Conservation (phyloP, 2,329 filamentous ascomycete genomes). For the Zarea fungicola region DNA sequence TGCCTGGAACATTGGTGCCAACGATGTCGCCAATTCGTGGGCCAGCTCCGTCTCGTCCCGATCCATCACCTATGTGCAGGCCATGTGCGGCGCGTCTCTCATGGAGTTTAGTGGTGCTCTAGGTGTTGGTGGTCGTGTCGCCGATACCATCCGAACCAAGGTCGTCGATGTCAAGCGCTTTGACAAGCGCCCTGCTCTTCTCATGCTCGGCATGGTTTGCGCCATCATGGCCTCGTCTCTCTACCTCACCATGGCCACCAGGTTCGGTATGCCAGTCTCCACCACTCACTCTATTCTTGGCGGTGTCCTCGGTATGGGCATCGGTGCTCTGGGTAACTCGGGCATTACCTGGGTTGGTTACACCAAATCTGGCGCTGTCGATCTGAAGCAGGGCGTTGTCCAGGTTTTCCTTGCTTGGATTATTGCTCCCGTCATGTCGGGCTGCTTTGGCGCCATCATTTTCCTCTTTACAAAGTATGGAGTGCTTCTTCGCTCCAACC, state of each 20-base stretch:
- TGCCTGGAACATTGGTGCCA: conserved; percentile 55
- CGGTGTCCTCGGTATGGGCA: conserved; percentile 54
- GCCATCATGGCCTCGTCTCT: conserved; percentile 47
- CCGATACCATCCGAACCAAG: conserved; percentile 57
- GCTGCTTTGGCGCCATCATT: conserved; percentile 46
- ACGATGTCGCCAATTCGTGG: conserved; percentile 74
- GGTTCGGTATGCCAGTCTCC: conserved; percentile 52
- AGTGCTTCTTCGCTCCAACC: conserved; percentile 49
- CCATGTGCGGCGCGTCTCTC: conserved; percentile 51
- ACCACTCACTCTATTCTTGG: conserved; percentile 58
- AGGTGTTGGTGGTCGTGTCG: conserved; percentile 54
- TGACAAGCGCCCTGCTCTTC: conserved; percentile 40
- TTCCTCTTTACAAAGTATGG: conserved; percentile 53
- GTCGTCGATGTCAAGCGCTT: conserved; percentile 48
- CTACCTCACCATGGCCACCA: conserved; percentile 54
- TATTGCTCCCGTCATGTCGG: conserved; percentile 53
- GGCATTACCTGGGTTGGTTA: conserved; percentile 51
- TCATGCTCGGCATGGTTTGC: conserved; percentile 56
- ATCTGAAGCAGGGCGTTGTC: conserved; percentile 45
- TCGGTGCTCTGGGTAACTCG: conserved; percentile 46
- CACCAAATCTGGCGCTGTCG: conserved; percentile 29
- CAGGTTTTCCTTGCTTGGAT: conserved; percentile 58
- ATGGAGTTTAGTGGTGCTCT: conserved; percentile 60
- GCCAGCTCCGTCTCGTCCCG: conserved; percentile 68
- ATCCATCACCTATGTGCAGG: conserved; percentile 57